phyloP scores from a whole-genome alignment of 208 protist species.

The Zelonia costaricensis region DNA sequence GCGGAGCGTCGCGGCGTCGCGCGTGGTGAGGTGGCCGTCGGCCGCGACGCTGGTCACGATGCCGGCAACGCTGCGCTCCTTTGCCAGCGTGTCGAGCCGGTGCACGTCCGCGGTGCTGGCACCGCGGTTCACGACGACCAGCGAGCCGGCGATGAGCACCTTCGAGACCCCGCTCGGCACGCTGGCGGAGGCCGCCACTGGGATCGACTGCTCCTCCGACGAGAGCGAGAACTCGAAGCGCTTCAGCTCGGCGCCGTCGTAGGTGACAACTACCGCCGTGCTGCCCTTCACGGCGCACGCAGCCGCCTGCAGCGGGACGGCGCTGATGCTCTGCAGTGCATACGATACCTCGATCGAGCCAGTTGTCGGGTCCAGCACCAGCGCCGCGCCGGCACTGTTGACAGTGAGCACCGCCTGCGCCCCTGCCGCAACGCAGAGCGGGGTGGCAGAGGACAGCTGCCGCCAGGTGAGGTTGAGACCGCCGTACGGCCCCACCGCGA shows the following conservation, averaged over 20 bases:
- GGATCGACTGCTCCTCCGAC: constrained; percentile 38
- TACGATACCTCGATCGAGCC: constrained; percentile 69
- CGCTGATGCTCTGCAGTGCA: constrained; percentile 8
- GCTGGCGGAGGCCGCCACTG: constrained; percentile 1
- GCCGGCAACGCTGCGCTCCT: constrained; percentile 15
- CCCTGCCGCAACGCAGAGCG: constrained; percentile 51
- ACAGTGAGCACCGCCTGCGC: constrained; percentile 42
- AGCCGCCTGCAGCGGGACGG: constrained; percentile 13
- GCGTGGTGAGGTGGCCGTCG: constrained; percentile 34
- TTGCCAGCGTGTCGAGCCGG: constrained; percentile 16
- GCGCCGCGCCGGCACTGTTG: constrained; percentile 38
- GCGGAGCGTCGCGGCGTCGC: constrained; percentile 12
- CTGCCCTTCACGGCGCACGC: constrained; percentile 41
- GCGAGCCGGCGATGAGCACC: constrained; percentile 15
- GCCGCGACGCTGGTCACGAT: constrained; percentile 23
- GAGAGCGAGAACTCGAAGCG: constrained; percentile 42
- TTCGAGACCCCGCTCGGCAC: constrained; percentile 11
- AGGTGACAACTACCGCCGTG: constrained; percentile 30
- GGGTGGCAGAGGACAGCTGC: constrained; percentile 43
- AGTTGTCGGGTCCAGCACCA: constrained; percentile 47
- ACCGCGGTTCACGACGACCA: constrained; percentile 21
- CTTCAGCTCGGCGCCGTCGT: constrained; percentile 26
- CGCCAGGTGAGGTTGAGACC: constrained; percentile 62
- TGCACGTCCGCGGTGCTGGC: constrained; percentile 10
- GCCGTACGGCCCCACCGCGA: constrained; percentile 32